A percentile compares a stretch with the other conserved stretches of the same genome.
Conservation (phyloP, 23 red algal genomes). For the Chondrus crispus region DNA sequence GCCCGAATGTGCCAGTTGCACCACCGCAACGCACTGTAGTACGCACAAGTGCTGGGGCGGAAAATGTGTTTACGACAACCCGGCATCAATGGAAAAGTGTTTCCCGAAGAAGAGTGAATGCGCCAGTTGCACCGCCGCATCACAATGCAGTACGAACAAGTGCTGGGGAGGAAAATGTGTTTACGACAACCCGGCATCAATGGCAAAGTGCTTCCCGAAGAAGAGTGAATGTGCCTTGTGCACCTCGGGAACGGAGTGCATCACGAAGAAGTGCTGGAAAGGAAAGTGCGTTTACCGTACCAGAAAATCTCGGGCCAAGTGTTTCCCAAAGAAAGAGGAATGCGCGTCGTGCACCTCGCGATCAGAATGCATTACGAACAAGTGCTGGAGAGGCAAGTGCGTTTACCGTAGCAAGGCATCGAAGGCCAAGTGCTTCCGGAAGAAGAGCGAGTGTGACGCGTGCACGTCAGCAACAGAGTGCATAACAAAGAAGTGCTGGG, state of each 20-base stretch:
- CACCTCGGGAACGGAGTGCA: not conserved
- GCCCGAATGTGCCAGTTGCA: not conserved
- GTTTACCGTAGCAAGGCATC: conserved; percentile 8
- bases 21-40: not conserved
- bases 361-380: conserved; percentile 30
- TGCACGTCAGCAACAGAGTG: conserved; percentile 9
- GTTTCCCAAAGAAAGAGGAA: conserved; percentile 22
- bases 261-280: not conserved
- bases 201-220: not conserved
- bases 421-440: conserved; percentile 8
- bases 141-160: conserved; percentile 20
- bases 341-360: not conserved
- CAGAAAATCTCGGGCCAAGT: not conserved
- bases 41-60: conserved; percentile 24
- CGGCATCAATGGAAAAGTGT: conserved; percentile 7
- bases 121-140: not conserved
- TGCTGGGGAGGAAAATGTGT: conserved; percentile 12
- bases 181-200: not conserved
- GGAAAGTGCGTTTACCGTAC: conserved; percentile 11
- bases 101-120: conserved; percentile 31
- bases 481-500: conserved; percentile 1
- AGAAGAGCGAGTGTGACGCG: not conserved
- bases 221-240: conserved; percentile 7
- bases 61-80: conserved; percentile 16
- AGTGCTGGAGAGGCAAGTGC: conserved; percentile 7